phyloP scores from a whole-genome alignment of 495 filamentous ascomycete genomes.

The Neurospora tetraspora region DNA sequence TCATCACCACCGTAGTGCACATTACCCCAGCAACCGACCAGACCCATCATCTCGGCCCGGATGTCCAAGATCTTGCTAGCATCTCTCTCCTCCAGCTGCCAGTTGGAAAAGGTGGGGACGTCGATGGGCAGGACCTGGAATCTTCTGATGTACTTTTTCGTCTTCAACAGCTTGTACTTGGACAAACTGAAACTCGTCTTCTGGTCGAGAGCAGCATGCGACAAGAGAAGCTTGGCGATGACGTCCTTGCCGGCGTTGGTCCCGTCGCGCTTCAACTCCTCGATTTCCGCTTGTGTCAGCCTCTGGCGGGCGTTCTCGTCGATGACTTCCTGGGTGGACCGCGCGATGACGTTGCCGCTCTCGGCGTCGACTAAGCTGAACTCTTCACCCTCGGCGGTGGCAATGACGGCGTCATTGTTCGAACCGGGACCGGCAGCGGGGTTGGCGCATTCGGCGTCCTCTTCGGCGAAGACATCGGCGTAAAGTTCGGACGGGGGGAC shows the following conservation, averaged over 20 bases:
- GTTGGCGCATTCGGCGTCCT: slow-evolving; percentile 25
- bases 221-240: slow-evolving; percentile 74
- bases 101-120: slow-evolving; percentile 59
- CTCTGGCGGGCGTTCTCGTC: slow-evolving; percentile 76
- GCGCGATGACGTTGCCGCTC: slow-evolving; percentile 51
- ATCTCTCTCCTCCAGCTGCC: slow-evolving; percentile 68
- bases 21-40: slow-evolving; percentile 47
- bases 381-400: slow-evolving; percentile 22
- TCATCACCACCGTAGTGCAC: slow-evolving; percentile 38
- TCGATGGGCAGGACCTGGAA: slow-evolving; percentile 81
- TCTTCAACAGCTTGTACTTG: slow-evolving; percentile 91
- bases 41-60: slow-evolving; percentile 71
- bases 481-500: slow-evolving; percentile 77
- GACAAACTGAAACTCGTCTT: slow-evolving; percentile 89
- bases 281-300: slow-evolving; percentile 78
- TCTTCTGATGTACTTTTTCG: slow-evolving; percentile 79
- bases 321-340: slow-evolving; percentile 66
- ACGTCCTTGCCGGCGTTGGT: slow-evolving; percentile 75
- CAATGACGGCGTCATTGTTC: slow-evolving; percentile 20
- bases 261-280: slow-evolving; percentile 73
- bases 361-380: slow-evolving; percentile 36
- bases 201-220: slow-evolving; percentile 78
- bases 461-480: slow-evolving; percentile 60
- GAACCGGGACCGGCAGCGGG: slow-evolving; percentile 18
- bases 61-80: slow-evolving; percentile 74